Percentiles rank a stretch among this genome's conserved stretches.
Evolutionary conservation across 1,139 yeast genomes (phyloP).

Genomic region (Tardiomyces depauwii): DNA sequence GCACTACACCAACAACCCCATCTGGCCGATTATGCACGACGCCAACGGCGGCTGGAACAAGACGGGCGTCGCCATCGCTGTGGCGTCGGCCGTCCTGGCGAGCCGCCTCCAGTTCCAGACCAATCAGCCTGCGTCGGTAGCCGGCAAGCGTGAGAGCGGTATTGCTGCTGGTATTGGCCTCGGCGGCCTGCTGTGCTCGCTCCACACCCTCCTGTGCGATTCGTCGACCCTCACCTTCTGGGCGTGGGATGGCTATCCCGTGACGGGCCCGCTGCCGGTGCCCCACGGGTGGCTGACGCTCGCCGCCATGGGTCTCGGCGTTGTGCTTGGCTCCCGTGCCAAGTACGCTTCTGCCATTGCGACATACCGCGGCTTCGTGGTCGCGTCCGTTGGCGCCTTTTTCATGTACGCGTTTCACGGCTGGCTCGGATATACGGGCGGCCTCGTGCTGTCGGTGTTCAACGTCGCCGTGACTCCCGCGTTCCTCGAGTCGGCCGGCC

Average conservation of each 20-base stretch:
- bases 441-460: slow-evolving; percentile 52
- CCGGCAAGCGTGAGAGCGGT: slow-evolving; percentile 18
- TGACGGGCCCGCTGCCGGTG: slow-evolving; percentile 77
- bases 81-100: slow-evolving; percentile 51
- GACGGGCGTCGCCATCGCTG: slow-evolving; percentile 56
- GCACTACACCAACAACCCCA: slow-evolving; percentile 77
- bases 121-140: slow-evolving; percentile 10
- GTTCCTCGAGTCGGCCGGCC: slow-evolving; percentile 45
- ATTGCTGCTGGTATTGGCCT: slow-evolving; percentile 56
- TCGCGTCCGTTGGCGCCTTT: slow-evolving; percentile 42
- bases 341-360: slow-evolving; percentile 16
- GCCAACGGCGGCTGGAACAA: slow-evolving; percentile 80
- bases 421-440: slow-evolving; percentile 83
- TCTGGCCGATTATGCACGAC: slow-evolving; percentile 90
- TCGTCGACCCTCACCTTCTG: slow-evolving; percentile 76
- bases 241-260: slow-evolving; percentile 93
- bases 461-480: slow-evolving; percentile 54
- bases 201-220: slow-evolving; percentile 70
- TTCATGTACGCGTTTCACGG: slow-evolving; percentile 43
- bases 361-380: slow-evolving; percentile 15
- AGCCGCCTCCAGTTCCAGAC: slow-evolving; percentile 23
- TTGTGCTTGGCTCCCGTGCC: slow-evolving; percentile 32
- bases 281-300: slow-evolving; percentile 76
- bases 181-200: slow-evolving; percentile 63
- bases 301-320: slow-evolving; percentile 47